Evolutionary conservation across 345 rosid species (phyloP).

Genomic region (Brassica cretica): DNA sequence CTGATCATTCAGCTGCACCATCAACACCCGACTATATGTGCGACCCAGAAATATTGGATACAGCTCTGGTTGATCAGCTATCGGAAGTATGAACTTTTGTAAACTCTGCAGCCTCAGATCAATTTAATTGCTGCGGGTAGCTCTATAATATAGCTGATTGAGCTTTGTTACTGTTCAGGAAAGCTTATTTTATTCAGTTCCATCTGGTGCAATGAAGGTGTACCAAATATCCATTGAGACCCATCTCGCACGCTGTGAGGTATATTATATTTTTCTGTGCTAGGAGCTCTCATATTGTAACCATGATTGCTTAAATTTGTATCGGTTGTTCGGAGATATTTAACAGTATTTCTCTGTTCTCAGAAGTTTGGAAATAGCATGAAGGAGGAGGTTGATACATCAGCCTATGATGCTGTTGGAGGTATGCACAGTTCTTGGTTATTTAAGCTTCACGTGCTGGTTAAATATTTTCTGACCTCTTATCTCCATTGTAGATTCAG

Average conservation of each 20-base stretch:
- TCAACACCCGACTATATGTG: conserved; percentile 58
- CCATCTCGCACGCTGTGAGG: conserved; percentile 51
- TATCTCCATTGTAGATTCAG: conserved; percentile 54
- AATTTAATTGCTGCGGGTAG: conserved; percentile 7
- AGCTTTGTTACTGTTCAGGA: conserved; percentile 60
- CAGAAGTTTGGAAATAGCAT: conserved; percentile 75
- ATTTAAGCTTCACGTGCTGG: conserved; percentile 27
- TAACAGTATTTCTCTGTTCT: conserved; percentile 19
- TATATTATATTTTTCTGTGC: conserved; percentile 21
- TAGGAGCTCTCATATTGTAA: conserved; percentile 24
- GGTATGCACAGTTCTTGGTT: conserved; percentile 52
- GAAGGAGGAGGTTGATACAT: conserved; percentile 90
- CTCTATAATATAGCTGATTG: conserved; percentile 25
- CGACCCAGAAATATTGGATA: conserved; percentile 56
- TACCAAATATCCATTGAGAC: conserved; percentile 83
- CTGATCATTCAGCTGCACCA: conserved; percentile 63
- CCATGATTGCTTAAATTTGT: conserved; percentile 18
- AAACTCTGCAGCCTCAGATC: conserved; percentile 12
- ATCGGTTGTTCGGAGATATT: conserved; percentile 12
- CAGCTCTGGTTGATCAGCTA: conserved; percentile 67
- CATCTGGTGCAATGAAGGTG: conserved; percentile 76
- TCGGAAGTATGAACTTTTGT: conserved; percentile 68
- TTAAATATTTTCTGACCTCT: conserved; percentile 23
- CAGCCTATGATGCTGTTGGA: conserved; percentile 62
- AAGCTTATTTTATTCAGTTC: conserved; percentile 86